Evolutionary conservation across 1,139 yeast genomes (phyloP).

Genomic region (Geotrichum phurueaensis): DNA sequence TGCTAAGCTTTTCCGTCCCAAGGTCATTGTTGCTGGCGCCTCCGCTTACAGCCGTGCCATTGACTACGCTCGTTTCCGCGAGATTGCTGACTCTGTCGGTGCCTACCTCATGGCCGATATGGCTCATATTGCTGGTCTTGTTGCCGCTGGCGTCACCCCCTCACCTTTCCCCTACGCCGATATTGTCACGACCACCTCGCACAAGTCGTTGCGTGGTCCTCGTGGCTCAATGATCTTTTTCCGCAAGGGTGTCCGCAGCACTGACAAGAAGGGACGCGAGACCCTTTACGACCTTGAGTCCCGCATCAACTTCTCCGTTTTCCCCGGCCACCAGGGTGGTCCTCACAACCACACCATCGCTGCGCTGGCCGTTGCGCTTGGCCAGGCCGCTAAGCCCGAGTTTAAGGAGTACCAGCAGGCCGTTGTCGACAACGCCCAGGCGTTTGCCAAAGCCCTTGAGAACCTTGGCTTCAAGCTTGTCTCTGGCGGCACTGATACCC

Average conservation of each 20-base stretch:
- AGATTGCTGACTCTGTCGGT: constrained; percentile 93
- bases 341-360: constrained; percentile 98
- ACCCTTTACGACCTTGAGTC: constrained; percentile 84
- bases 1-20: constrained; percentile 87
- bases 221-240: constrained; percentile 99
- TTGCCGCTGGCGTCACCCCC: constrained; percentile 94
- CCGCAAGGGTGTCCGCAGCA: constrained; percentile 90
- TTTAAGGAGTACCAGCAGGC: constrained; percentile 85
- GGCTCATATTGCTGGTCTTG: constrained; percentile 97
- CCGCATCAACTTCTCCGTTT: constrained; percentile 93
- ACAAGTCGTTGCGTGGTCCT: constrained; percentile 97
- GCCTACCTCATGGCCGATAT: constrained; percentile 94
- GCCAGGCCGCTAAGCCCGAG: constrained; percentile 89
- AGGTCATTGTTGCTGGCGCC: constrained; percentile 94
- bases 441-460: constrained; percentile 68
- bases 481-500: constrained; percentile 93
- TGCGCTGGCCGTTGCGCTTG: constrained; percentile 93
- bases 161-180: constrained; percentile 96
- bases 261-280: constrained; percentile 90
- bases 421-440: constrained; percentile 85
- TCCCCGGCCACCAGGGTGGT: constrained; percentile 99
- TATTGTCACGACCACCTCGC: constrained; percentile 96
- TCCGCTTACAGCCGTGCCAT: constrained; percentile 94
- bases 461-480: constrained; percentile 74
- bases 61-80: constrained; percentile 93